Percentiles rank a stretch among this genome's conserved stretches.
Evolutionary conservation across 805 yeast genomes (phyloP).

Genomic region (Candida qinlingensis): DNA sequence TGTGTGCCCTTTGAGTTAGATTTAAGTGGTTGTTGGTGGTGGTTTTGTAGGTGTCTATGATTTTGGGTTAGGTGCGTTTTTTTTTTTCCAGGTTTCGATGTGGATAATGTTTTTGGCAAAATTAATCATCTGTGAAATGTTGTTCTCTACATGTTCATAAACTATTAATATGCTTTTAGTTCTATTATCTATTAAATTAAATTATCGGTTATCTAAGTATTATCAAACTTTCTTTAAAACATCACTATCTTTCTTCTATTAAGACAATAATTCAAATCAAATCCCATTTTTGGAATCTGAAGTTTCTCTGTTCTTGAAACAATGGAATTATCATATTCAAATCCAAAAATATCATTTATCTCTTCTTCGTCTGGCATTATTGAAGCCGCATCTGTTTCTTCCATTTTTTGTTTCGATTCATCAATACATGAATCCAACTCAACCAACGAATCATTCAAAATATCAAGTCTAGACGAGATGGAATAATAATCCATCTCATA

Average conservation of each 20-base stretch:
- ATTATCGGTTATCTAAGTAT: neutral
- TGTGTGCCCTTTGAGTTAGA: neutral
- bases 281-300: neutral
- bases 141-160: too few relatives aligned
- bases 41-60: too few relatives aligned
- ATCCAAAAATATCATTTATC: slow-evolving; percentile 5
- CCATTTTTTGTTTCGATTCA: neutral
- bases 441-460: neutral
- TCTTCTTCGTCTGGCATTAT: neutral
- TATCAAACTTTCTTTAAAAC: neutral
- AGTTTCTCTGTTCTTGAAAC: neutral
- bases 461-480: neutral
- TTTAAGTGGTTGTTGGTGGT: too few relatives aligned
- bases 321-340: neutral
- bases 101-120: too few relatives aligned
- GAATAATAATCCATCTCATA: slow-evolving; percentile 5
- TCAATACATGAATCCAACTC: slow-evolving; percentile 2
- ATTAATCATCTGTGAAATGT: too few relatives aligned
- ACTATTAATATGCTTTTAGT: too few relatives aligned
- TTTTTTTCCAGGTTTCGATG: too few relatives aligned
- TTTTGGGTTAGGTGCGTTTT: too few relatives aligned
- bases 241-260: slow-evolving; percentile 1
- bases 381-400: neutral
- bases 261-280: slow-evolving; percentile 2
- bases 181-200: neutral